phyloP scores from a whole-genome alignment of 2,329 filamentous ascomycete genomes.

The Xylariaceae sp. region DNA sequence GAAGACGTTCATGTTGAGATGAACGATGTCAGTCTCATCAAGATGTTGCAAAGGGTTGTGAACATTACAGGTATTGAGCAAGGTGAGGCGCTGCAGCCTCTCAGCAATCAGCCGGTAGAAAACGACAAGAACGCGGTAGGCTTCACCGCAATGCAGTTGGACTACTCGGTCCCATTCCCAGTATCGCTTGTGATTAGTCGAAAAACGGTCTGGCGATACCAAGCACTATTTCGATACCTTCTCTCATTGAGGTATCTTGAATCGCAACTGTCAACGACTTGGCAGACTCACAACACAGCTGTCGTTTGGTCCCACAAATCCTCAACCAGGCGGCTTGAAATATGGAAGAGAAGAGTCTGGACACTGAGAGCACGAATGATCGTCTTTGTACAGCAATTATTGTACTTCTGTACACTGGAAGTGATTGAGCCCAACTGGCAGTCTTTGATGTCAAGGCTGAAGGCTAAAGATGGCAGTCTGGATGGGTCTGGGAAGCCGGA shows the following conservation, averaged over 20 bases:
- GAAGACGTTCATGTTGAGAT: constrained; percentile 97
- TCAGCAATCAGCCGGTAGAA: constrained; percentile 64
- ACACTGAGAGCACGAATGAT: constrained; percentile 91
- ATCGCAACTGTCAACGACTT: constrained; percentile 77
- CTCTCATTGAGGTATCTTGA: constrained; percentile 87
- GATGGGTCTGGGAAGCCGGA: constrained; percentile 35
- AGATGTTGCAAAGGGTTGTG: constrained; percentile 92
- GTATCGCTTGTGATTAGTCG: constrained; percentile 92
- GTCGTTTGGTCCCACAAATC: constrained; percentile 79
- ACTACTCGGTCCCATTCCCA: constrained; percentile 92
- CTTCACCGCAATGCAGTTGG: constrained; percentile 88
- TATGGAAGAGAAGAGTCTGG: constrained; percentile 92
- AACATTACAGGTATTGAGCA: constrained; percentile 95
- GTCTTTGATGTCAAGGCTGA: constrained; percentile 82
- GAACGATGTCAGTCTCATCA: constrained; percentile 90
- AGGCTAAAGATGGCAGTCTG: constrained; percentile 50
- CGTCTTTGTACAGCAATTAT: constrained; percentile 91
- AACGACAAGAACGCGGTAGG: constrained; percentile 84
- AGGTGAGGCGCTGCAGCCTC: constrained; percentile 73
- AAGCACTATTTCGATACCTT: constrained; percentile 91
- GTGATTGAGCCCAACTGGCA: constrained; percentile 98
- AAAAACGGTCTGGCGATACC: constrained; percentile 95
- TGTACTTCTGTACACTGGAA: constrained; percentile 95
- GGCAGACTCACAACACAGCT: constrained; percentile 83
- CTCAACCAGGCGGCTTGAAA: constrained; percentile 68